Conservation (phyloP, 305 asterid genomes). For the Nicotiana rustica region DNA sequence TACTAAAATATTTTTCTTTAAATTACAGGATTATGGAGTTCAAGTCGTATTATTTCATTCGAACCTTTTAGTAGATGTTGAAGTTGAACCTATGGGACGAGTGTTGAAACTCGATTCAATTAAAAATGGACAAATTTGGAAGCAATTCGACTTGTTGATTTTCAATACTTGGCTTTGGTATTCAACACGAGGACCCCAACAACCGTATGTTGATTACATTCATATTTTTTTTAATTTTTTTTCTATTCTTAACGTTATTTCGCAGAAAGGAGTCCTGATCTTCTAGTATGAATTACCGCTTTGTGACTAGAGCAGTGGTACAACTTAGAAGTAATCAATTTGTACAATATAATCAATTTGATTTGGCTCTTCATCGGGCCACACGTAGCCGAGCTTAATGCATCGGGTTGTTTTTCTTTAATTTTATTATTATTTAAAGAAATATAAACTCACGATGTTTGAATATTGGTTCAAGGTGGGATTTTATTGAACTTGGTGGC, state of each 20-base stretch:
- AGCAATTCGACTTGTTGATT: conserved; percentile 56
- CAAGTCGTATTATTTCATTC: conserved; percentile 47
- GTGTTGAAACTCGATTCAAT: conserved; percentile 68
- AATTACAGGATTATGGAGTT: conserved; percentile 61
- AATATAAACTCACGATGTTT: background rate
- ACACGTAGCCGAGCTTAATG: too few species aligned
- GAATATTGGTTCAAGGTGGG: conserved; percentile 54
- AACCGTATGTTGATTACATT: conserved; percentile 50
- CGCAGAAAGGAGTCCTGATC: too few species aligned
- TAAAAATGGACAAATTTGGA: conserved; percentile 62
- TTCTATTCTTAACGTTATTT: background rate
- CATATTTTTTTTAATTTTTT: background rate
- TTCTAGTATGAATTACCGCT: too few species aligned
- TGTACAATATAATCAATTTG: too few species aligned
- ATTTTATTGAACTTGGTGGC: conserved; percentile 51
- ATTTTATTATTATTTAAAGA: background rate
- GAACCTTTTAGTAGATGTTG: conserved; percentile 65
- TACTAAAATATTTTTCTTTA: background rate
- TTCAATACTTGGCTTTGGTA: conserved; percentile 91
- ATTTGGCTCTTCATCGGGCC: too few species aligned
- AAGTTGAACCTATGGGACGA: conserved; percentile 49
- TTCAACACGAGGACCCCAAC: conserved; percentile 59
- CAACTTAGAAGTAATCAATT: too few species aligned
- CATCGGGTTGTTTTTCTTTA: background rate
- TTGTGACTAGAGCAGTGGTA: too few species aligned